Evolutionary conservation across 495 filamentous ascomycete genomes (phyloP), one percentile per base, ranked within the genome.

Genomic region (Hypoxylon fragiforme): DNA sequence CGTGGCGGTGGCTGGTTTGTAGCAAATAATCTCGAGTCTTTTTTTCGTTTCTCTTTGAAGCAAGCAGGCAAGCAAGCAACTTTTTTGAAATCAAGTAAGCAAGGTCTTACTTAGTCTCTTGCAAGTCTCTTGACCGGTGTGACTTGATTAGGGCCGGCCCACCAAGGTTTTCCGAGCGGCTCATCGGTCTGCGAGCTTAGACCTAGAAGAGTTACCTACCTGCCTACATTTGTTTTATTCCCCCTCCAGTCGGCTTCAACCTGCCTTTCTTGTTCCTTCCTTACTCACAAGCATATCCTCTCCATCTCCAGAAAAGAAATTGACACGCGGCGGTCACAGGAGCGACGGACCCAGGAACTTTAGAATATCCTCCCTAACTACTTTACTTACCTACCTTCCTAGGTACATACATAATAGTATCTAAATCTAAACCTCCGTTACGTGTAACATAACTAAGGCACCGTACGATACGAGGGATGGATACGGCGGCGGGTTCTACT

Each of bases 131-230:
- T 45, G 48, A 52, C 52, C 52, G 43, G 51, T 51, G 45, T 62
- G 52, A 43, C 42, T 21, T 56, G 34, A 62, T 48, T 43, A 47
- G 43, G 34, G 43, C 28, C 18, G 34, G 34, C 22, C 56, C 48
- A 49, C 52, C n/a, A 39, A 57, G 38, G 47, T 49, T 53, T 53
- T 62, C 52, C 52, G 47, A 35, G 48, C 3, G 41, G 32, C 43
- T 57, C 52, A 30, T 62, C 58, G 52, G 58, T 62, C 58, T 62
- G 21, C 58, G 28, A 39, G 58, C 51, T 62, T 48, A 46, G 48
- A 56, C 46, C 31, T 57, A 43, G 35, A 52, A 2, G 41, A 37
- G 14, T 47, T 42, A 28, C 24, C 24, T 28, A n/a, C n/a, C n/a
- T n/a, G n/a, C n/a, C n/a, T n/a, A n/a, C n/a, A n/a, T n/a, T n/a